Conservation (phyloP, 495 filamentous ascomycete species). For the Clavariopsis aquatica region DNA sequence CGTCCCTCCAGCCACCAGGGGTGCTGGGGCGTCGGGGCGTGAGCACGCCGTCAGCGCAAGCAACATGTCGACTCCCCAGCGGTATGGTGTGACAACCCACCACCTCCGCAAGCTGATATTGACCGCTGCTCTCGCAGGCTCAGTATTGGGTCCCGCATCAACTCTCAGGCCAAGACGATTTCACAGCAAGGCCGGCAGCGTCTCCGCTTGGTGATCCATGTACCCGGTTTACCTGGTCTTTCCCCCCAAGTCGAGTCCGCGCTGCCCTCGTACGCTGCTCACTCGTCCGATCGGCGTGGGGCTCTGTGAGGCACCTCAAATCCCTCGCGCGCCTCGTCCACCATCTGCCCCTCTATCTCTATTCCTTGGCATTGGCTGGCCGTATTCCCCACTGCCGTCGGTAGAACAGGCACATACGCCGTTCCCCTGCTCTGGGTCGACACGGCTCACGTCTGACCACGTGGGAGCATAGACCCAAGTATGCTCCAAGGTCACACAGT, state of each 20-base stretch:
- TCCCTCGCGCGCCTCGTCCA: neutral
- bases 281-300: neutral
- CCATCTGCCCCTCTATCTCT: neutral
- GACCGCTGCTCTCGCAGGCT: slow-evolving; percentile 7
- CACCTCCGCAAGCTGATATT: neutral
- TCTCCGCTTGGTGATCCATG: slow-evolving; percentile 17
- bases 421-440: slow-evolving; percentile 21
- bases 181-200: neutral
- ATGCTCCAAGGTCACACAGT: too few species aligned
- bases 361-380: slow-evolving; percentile 9
- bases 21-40: neutral
- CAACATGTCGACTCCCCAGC: neutral
- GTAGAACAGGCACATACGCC: slow-evolving; percentile 13
- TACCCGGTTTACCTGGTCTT: slow-evolving; percentile 15
- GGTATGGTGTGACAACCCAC: slow-evolving; percentile 5
- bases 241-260: slow-evolving; percentile 15
- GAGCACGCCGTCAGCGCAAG: neutral
- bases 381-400: slow-evolving; percentile 4
- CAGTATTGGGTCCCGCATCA: slow-evolving; percentile 16
- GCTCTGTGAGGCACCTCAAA: slow-evolving; percentile 5
- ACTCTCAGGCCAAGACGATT: slow-evolving; percentile 1
- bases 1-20: neutral
- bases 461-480: slow-evolving; percentile 11
- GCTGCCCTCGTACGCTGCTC: neutral
- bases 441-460: slow-evolving; percentile 16